Conservation (phyloP, 2,329 filamentous ascomycete species). For the Pseudocercospora fuligena region DNA sequence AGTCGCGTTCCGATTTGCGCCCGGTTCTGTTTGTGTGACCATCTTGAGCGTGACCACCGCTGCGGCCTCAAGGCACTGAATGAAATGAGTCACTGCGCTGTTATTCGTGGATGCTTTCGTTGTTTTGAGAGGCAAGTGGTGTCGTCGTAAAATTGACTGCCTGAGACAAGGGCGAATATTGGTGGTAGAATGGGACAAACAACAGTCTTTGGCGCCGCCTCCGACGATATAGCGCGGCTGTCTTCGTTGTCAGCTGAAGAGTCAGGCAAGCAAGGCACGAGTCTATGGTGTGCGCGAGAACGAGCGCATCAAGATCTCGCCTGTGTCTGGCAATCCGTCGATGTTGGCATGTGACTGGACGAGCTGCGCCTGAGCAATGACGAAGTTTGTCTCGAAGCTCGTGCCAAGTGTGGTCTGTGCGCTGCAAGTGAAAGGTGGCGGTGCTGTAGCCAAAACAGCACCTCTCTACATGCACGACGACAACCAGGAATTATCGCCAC, state of each 20-base stretch:
- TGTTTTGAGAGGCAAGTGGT: slow-evolving; percentile 19
- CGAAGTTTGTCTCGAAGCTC: neutral
- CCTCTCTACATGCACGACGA: neutral
- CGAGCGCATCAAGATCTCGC: slow-evolving; percentile 16
- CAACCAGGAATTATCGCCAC: neutral
- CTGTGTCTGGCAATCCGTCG: slow-evolving; percentile 11
- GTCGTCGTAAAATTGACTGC: slow-evolving; percentile 23
- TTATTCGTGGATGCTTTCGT: slow-evolving; percentile 12
- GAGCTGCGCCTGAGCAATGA: slow-evolving; percentile 18
- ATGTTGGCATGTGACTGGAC: slow-evolving; percentile 24
- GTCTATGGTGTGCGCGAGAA: slow-evolving; percentile 13
- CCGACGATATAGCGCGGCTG: slow-evolving; percentile 23
- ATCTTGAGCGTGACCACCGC: slow-evolving; percentile 17
- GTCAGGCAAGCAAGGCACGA: slow-evolving; percentile 28
- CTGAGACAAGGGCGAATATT: slow-evolving; percentile 29
- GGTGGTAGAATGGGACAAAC: slow-evolving; percentile 8
- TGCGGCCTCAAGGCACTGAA: slow-evolving; percentile 26
- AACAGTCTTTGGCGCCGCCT: slow-evolving; percentile 10
- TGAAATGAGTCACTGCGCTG: slow-evolving; percentile 22
- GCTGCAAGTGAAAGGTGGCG: slow-evolving; percentile 10
- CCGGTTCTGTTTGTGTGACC: slow-evolving; percentile 24
- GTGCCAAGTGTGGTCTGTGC: neutral
- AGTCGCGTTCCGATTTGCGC: slow-evolving; percentile 38
- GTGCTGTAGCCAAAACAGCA: neutral
- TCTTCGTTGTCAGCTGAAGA: slow-evolving; percentile 28